Base-by-base conservation (phyloP, 495 filamentous ascomycete genomes). In the Penicillium robsamsonii region DNA sequence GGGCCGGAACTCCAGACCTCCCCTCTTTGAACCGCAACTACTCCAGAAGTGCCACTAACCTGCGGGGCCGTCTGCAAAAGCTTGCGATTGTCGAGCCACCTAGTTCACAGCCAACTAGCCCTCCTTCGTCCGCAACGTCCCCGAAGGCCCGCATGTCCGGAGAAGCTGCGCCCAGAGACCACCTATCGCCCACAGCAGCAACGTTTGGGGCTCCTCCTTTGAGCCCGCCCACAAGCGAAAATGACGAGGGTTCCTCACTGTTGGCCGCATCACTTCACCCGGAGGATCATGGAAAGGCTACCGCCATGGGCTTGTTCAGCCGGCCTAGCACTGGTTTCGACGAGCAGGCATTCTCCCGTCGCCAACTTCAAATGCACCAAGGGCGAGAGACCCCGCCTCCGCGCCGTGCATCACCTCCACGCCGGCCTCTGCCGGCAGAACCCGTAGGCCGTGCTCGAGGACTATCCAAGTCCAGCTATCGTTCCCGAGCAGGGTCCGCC, bases 231-330 rank as follows among this genome's bases (percentile, higher is more conserved):
- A 78, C 83, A 10, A 90, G 86, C 64, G 87, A 92, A 53, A 75
- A 78, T 18, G 86, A 84, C 2, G 86, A 92, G 13, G 74, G 75
- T 11, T 60, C 75, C 0, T 69, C 82, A 0, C 70, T 87, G 13
- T 68, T 84, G 46, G 71, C 77, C 2, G 71, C 72, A 9, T 73
- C 88, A 13, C 77, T 93, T 10, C 84, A 89, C 56, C 87, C 90
- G 0, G 86, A 86, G 57, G 91, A 96, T 59, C 74, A 82, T 40
- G 91, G 90, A 18, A 95, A 95, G 70, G 90, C 92, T 12, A 95
- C 92, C 1, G 90, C 90, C 5, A 79, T 91, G 70, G 90, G 90
- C 15, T 79, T 90, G 1, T 96, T 96, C 73, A 87, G 92, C 52
- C 91, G 91, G 59, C 89, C 92, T 2, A 74, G 69, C 20, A 81